Base-by-base conservation (phyloP, 176 grass and related monocot species). In the Raddia guianensis region DNA sequence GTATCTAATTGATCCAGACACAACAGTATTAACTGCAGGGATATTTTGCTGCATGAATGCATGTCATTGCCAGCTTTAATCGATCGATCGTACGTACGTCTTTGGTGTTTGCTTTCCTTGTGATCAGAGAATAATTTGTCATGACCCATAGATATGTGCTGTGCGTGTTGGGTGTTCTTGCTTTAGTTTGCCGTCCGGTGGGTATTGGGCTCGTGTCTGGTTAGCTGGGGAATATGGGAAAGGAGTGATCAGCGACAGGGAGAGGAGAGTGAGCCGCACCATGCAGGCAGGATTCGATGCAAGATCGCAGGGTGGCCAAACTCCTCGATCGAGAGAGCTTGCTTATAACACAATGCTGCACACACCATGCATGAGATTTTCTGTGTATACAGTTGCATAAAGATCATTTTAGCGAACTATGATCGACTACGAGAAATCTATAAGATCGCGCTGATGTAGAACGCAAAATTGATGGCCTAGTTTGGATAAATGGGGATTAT, bases 201-300 rank as follows among this genome's bases (percentile, higher is more conserved):
- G 21, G 54, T 44, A 40, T 64, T 53, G 33, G 11, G 62, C 62
- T 53, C 47, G 9, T 66, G 46, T 65, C 60, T 9, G 46, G 9
- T 48, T 66, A 79, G 32, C 18, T 44, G 49, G 18, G 53, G 76
- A 67, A 79, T 79, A 67, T 55, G 63, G 9, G 43, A 81, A 71
- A 81, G 9, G 2, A n/a, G 43, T 7, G 13, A 27, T 27, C 27
- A 10, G 62, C 13, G 78, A 70, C 9, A 56, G 53, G 54, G 66
- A 80, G 19, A 58, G 67, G 53, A 80, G n/a, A 70, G 19, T 14
- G 3, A 54, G 13, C 70, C 35, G 51, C 66, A 58, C 66, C 52
- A 46, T 58, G 20, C 7, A 81, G 60, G 13, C 37, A 40, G 37
- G 37, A 81, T 59, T 77, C 75, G 35, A 52, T 49, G 48, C 60